Conservation (phyloP, 2,329 filamentous ascomycete genomes). For the Diaporthe sp. region DNA sequence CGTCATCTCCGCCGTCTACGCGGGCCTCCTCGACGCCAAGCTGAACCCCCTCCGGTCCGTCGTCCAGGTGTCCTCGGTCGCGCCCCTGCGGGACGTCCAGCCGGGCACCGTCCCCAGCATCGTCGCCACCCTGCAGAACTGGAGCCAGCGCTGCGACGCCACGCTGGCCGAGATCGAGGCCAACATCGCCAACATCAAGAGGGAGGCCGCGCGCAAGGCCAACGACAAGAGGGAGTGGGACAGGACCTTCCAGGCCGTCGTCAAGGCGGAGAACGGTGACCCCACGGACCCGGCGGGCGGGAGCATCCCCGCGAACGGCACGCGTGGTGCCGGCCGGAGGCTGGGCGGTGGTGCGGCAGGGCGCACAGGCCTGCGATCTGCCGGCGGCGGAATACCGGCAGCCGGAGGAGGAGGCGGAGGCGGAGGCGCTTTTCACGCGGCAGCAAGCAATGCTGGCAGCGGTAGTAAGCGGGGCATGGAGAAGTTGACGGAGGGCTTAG, state of each 20-base stretch:
- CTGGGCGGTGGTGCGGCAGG: conserved; percentile 40
- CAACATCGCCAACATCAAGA: conserved; percentile 78
- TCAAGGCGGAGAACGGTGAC: conserved; percentile 59
- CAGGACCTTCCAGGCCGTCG: conserved; percentile 61
- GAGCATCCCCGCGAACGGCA: conserved; percentile 43
- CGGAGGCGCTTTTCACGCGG: neutral
- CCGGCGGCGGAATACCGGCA: neutral
- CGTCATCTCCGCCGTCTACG: conserved; percentile 89
- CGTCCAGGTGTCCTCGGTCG: conserved; percentile 84
- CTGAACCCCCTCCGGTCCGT: conserved; percentile 83
- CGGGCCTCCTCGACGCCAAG: conserved; percentile 83
- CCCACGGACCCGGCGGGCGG: conserved; percentile 35
- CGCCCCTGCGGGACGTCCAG: conserved; percentile 87
- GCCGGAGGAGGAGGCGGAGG: neutral
- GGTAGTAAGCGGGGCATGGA: conserved; percentile 41
- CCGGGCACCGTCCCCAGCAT: conserved; percentile 80
- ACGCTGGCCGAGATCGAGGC: conserved; percentile 82
- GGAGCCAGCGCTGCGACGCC: conserved; percentile 82
- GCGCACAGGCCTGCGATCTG: conserved; percentile 10
- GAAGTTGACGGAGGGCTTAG: conserved; percentile 56
- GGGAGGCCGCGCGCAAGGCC: conserved; percentile 67
- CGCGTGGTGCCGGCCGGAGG: conserved; percentile 13
- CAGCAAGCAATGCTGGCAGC: conserved; percentile 5
- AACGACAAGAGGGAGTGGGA: conserved; percentile 63
- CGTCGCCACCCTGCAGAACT: conserved; percentile 76